These are phyloP conservation scores for Aspergillus piperis DNA, from an alignment of 2,329 filamentous ascomycete species.

Conservation along the genomic window DNA sequence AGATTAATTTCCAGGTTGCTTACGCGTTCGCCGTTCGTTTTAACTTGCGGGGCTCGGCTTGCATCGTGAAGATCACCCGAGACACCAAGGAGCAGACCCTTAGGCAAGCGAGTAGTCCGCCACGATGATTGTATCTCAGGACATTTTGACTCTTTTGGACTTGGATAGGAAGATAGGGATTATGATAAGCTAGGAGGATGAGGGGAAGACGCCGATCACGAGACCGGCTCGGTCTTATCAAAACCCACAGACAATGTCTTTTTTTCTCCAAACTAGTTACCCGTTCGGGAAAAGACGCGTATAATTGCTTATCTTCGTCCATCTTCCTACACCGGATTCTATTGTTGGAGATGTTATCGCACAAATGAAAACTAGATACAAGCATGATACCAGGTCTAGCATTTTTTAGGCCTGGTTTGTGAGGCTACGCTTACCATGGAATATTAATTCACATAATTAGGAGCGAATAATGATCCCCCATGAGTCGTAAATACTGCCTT, in stretches of 20 bases:
- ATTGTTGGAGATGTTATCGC: no score
- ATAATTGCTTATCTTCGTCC: neutral
- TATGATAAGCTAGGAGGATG: neutral
- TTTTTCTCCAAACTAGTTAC: neutral
- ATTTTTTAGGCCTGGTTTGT: no score
- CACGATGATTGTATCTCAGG: neutral
- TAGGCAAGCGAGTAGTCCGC: neutral
- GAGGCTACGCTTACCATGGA: no score
- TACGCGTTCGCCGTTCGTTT: slow-evolving; percentile 16
- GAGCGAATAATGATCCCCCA: no score
- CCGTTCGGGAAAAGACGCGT: no score
- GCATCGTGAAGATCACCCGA: neutral
- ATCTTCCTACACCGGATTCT: no score
- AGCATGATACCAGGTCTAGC: no score
- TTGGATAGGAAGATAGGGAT: neutral
- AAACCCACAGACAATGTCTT: neutral
- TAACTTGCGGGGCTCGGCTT: slow-evolving; percentile 8
- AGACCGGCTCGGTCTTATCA: neutral
- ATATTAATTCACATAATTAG: no score
- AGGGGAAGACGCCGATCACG: neutral
- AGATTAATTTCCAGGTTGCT: neutral
- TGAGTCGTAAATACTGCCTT: no score
- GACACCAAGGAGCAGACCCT: neutral
- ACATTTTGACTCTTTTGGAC: neutral
- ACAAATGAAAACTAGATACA: no score